Percentiles rank a stretch among this genome's conserved stretches.
These are phyloP conservation scores for Diplosphaera chodatii DNA, from an alignment of 139 green algal genomes.

Conservation along the genomic window DNA sequence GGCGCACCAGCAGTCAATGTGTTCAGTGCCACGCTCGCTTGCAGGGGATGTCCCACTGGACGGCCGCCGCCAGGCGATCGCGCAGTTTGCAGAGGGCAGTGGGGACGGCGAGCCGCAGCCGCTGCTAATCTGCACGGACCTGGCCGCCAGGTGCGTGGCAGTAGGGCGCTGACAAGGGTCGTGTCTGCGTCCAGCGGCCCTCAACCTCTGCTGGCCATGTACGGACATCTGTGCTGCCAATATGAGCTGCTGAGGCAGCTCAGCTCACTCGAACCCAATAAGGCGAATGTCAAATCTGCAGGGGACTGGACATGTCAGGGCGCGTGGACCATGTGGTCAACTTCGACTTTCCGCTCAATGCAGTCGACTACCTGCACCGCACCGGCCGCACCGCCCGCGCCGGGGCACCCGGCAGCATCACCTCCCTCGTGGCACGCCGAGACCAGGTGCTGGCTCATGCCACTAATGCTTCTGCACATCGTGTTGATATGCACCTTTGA, in stretches of 20 bases:
- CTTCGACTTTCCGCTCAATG: conserved; percentile 93
- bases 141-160: conserved; percentile 72
- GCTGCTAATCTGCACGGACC: conserved; percentile 89
- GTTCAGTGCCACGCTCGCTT: background rate
- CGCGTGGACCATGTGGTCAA: conserved; percentile 91
- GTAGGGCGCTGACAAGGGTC: too few species aligned
- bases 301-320: conserved; percentile 77
- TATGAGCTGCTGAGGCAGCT: too few species aligned
- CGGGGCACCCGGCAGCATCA: conserved; percentile 57
- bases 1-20: too few species aligned
- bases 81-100: conserved; percentile 17
- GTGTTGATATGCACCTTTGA: too few species aligned
- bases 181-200: too few species aligned
- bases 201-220: too few species aligned
- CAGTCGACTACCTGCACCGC: conserved; percentile 90
- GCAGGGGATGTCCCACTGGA: conserved; percentile 39
- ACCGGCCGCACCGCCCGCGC: conserved; percentile 81
- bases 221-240: too few species aligned
- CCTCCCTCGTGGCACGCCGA: conserved; percentile 57
- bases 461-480: too few species aligned
- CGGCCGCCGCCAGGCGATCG: conserved; percentile 28
- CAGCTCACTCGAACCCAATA: too few species aligned
- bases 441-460: conserved; percentile 57
- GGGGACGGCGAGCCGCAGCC: conserved; percentile 18
- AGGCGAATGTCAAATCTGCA: too few species aligned